Percentiles rank a stretch among this genome's conserved stretches.
These are phyloP conservation scores for Venturia asperata DNA, from an alignment of 2,329 filamentous ascomycete genomes.

Conservation along the genomic window DNA sequence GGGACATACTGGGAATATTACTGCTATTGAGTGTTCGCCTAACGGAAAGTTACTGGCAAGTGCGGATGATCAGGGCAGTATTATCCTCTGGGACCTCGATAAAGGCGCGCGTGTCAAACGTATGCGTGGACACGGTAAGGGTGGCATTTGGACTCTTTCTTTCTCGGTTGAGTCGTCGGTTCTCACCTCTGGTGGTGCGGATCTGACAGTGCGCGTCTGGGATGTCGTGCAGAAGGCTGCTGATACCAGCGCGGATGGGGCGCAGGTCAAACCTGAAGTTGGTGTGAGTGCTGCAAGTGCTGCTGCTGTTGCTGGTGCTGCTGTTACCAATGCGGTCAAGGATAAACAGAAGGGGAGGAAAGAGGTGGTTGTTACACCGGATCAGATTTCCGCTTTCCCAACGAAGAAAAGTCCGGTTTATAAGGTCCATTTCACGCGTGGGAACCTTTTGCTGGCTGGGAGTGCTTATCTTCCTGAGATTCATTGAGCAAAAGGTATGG, in stretches of 20 bases:
- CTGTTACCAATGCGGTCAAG: conserved; percentile 21
- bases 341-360: conserved; percentile 66
- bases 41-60: conserved; percentile 88
- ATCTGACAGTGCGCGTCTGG: conserved; percentile 91
- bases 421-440: conserved; percentile 86
- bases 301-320: conserved; percentile 28
- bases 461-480: conserved; percentile 43
- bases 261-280: conserved; percentile 41
- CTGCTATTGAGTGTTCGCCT: conserved; percentile 73
- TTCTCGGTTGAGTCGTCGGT: conserved; percentile 91
- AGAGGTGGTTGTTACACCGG: conserved; percentile 80
- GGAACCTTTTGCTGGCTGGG: conserved; percentile 87
- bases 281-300: conserved; percentile 46
- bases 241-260: conserved; percentile 37
- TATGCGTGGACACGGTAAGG: conserved; percentile 87
- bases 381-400: conserved; percentile 89
- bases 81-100: conserved; percentile 90
- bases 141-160: conserved; percentile 85
- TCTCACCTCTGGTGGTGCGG: conserved; percentile 81
- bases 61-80: conserved; percentile 79
- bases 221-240: conserved; percentile 70
- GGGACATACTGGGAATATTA: conserved; percentile 83
- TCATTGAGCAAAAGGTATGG: not conserved
- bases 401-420: conserved; percentile 96
- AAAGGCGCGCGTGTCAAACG: conserved; percentile 81